phyloP scores from a whole-genome alignment of 73 alveolate species.

The Diophrys sp. region DNA sequence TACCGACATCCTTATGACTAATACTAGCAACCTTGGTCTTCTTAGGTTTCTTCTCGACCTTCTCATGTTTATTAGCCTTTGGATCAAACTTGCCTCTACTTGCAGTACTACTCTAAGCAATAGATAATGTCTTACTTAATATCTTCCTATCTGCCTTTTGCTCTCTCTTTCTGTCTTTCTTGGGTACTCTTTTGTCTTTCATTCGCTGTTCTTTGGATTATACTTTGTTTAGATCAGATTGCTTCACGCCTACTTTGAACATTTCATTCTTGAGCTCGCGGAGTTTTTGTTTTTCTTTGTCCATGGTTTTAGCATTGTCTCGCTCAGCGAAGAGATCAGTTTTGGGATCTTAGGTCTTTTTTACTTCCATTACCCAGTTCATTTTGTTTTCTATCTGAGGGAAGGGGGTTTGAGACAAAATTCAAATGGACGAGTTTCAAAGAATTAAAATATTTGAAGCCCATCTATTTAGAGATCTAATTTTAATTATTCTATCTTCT shows the following conservation, averaged over 20 bases:
- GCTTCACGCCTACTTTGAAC: conserved; percentile 19
- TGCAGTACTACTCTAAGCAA: conserved; percentile 60
- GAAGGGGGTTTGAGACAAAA: no score
- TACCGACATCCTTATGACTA: neutral
- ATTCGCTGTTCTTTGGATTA: neutral
- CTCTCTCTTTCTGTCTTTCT: conserved; percentile 24
- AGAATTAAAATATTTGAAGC: no score
- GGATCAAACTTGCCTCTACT: conserved; percentile 72
- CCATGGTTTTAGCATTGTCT: conserved; percentile 51
- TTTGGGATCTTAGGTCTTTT: conserved; percentile 68
- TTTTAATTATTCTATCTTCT: no score
- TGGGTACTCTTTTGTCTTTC: neutral
- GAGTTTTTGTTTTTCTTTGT: conserved; percentile 63
- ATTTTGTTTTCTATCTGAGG: conserved; percentile 68
- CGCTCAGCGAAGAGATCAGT: conserved; percentile 36
- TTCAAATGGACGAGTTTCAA: no score
- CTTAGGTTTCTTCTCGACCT: conserved; percentile 22
- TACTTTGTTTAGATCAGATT: neutral
- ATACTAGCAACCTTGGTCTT: conserved; percentile 6
- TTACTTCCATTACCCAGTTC: conserved; percentile 74
- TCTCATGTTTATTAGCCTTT: conserved; percentile 61
- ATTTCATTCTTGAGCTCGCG: conserved; percentile 70
- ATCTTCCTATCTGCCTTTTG: no score
- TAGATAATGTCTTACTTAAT: conserved; percentile 40
- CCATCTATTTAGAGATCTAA: no score